Evolutionary conservation across 108 stramenopile species (phyloP), one percentile per base, ranked within the genome.

Genomic region (Bacterosira constricta): DNA sequence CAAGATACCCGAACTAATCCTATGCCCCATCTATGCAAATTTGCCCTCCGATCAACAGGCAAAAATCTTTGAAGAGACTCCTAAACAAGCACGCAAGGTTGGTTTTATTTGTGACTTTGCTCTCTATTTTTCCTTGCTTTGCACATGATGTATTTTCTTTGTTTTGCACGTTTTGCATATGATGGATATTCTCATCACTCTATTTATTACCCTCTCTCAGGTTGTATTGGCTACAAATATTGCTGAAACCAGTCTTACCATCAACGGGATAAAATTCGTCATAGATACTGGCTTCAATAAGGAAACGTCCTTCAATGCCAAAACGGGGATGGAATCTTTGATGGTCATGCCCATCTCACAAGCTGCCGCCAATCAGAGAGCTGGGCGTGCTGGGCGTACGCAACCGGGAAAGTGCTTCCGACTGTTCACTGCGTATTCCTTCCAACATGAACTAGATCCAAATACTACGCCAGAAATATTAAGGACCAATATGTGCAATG

Each of bases 331-430:
- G 96, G 97, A 97, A 67, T 95, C 93, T 13, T 86, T 99, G 42
- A 89, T 98, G 47, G 99, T 99, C 11, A 97, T 97, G 57, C 98
- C 98, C 10, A 83, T 99, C 18, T 96, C 95, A n/a, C 94, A 99
- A 75, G 99, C 97, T 15, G 93, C 96, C 7, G 92, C 97, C 9
- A 86, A 97, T 41, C 97, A 99, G 81, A 66, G 98, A 21, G 88
- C 97, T 25, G 99, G 99, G 9, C 75, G 99, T 20, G 94, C 94
- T 15, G 98, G 98, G 3, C 82, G 99, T 12, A 99, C 99, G 13
- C 96, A 92, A 67, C 96, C 98, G 7, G 99, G 99, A 30, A 99
- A 98, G 75, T 99, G 99, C 79, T 99, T 99, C 81, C 91, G 99
- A n/a, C 86, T 99, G 3, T 99, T 87, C 82, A 99, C 99, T 29